Conservation (phyloP, 441 rosid genomes). For the Kokia cookei region DNA sequence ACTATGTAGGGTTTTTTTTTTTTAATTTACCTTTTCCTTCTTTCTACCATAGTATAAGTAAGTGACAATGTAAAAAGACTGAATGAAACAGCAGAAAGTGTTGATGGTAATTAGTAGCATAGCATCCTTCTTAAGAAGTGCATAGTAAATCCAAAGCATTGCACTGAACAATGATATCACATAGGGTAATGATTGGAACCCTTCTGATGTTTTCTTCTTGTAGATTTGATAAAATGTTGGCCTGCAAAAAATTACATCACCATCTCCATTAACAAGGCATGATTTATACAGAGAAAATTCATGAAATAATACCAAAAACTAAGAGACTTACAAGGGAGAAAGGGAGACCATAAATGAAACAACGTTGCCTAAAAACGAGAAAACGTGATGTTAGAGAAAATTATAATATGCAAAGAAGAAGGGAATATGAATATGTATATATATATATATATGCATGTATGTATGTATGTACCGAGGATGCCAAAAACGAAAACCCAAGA, state of each 20-base stretch:
- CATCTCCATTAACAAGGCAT: too few relatives aligned
- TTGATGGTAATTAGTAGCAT: constrained; percentile 66
- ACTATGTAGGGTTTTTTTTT: neutral
- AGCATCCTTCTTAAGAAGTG: constrained; percentile 36
- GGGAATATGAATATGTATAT: neutral
- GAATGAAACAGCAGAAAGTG: constrained; percentile 39
- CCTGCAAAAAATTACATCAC: constrained; percentile 20
- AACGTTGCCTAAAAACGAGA: constrained; percentile 38
- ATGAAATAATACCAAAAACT: neutral
- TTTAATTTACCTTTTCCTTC: constrained; percentile 41
- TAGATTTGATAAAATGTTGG: constrained; percentile 67
- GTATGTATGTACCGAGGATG: constrained; percentile 40
- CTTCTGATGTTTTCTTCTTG: constrained; percentile 71
- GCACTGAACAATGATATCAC: constrained; percentile 74
- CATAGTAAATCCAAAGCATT: constrained; percentile 84
- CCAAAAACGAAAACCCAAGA: constrained; percentile 53
- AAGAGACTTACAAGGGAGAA: constrained; percentile 47
- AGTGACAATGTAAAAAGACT: constrained; percentile 40
- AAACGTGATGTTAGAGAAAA: too few relatives aligned
- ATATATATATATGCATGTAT: neutral
- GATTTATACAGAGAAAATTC: too few relatives aligned
- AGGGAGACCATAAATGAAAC: constrained; percentile 61
- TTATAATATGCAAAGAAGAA: neutral
- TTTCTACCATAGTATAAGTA: constrained; percentile 60
- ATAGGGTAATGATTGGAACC: constrained; percentile 71